Percentiles rank a stretch among this genome's conserved stretches.
Evolutionary conservation across 2,329 filamentous ascomycete species (phyloP).

Genomic region (Thermochaetoides dissita): DNA sequence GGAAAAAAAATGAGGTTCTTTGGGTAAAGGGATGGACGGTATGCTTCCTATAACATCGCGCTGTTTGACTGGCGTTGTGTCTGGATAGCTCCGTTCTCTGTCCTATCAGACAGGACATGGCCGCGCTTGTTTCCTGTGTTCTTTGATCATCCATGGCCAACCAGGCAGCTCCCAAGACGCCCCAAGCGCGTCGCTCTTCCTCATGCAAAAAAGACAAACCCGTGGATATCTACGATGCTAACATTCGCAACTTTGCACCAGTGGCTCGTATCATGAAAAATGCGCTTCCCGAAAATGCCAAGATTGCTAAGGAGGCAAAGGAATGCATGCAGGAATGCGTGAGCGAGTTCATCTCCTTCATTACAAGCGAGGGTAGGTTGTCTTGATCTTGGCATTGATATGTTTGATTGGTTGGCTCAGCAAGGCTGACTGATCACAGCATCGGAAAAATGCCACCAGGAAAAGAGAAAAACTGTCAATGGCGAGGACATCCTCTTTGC

Average conservation of each 20-base stretch:
- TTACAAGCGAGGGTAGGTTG: constrained; percentile 86
- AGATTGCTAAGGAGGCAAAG: constrained; percentile 97
- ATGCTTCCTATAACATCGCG: too few species aligned
- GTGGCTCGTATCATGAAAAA: constrained; percentile 99
- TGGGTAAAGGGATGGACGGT: too few species aligned
- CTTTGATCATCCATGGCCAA: not conserved
- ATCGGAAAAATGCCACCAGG: constrained; percentile 97
- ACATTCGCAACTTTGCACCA: constrained; percentile 87
- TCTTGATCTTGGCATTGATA: too few species aligned
- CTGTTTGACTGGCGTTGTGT: not conserved
- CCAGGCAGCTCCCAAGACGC: constrained; percentile 39
- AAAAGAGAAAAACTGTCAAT: constrained; percentile 98
- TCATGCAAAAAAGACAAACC: constrained; percentile 32
- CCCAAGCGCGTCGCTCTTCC: constrained; percentile 30
- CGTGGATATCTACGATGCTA: constrained; percentile 59
- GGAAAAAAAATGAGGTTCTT: too few species aligned
- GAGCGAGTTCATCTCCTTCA: constrained; percentile 99
- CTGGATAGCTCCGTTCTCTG: too few species aligned
- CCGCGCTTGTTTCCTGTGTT: too few species aligned
- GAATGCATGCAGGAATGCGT: constrained; percentile 99
- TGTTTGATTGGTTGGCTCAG: constrained; percentile 2
- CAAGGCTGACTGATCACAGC: constrained; percentile 39
- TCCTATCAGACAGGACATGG: constrained; percentile 20
- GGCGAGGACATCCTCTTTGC: constrained; percentile 97
- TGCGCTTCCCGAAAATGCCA: constrained; percentile 91